These are phyloP conservation scores for Trifolium pratense DNA, from an alignment of 306 rosid species.

Conservation along the genomic window DNA sequence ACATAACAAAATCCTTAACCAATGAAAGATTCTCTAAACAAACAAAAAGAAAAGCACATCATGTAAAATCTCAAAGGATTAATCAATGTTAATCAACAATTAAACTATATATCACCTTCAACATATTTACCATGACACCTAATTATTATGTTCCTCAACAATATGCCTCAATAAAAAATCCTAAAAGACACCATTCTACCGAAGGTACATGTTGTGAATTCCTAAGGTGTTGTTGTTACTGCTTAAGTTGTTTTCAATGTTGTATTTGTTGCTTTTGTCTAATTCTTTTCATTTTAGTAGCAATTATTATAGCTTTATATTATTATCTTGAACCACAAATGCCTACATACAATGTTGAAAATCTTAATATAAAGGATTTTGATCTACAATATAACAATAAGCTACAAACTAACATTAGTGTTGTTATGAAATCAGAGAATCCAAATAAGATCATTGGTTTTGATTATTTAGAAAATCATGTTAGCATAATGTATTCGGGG, in stretches of 20 bases:
- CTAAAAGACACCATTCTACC: constrained; percentile 1
- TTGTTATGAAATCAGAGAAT: constrained; percentile 50
- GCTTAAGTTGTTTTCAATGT: background rate
- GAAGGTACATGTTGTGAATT: background rate
- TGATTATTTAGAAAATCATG: constrained; percentile 34
- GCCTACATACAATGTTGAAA: constrained; percentile 49
- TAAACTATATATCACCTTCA: background rate
- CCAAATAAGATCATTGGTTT: constrained; percentile 51
- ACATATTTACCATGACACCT: constrained; percentile 25
- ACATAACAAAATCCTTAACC: constrained; percentile 52
- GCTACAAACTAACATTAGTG: constrained; percentile 36
- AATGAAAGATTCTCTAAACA: constrained; percentile 32
- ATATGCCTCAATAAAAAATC: constrained; percentile 2
- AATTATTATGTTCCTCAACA: background rate
- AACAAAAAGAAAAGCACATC: background rate
- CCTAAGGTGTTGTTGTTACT: constrained; percentile 22
- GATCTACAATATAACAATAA: constrained; percentile 8
- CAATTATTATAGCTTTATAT: background rate
- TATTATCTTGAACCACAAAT: constrained; percentile 33
- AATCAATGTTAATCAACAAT: background rate
- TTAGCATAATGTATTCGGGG: constrained; percentile 42
- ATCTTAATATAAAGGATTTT: constrained; percentile 41
- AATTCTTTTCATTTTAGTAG: constrained; percentile 28
- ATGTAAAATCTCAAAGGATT: constrained; percentile 13
- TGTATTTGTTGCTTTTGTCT: background rate